Base-by-base conservation (phyloP, 441 rosid genomes). In the Gossypium schwendimanii region DNA sequence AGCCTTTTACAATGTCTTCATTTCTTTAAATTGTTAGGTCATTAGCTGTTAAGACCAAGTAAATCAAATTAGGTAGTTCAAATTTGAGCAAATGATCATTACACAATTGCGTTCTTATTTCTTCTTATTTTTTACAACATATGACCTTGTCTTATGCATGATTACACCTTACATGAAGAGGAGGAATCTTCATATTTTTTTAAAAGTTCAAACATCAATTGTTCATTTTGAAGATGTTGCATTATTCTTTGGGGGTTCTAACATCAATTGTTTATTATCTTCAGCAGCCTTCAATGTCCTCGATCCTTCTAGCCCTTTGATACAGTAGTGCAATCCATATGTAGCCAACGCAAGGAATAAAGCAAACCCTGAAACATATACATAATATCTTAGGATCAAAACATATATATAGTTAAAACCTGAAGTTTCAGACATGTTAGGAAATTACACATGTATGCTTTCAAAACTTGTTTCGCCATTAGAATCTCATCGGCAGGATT, bases 401-500 rank as follows among this genome's bases (percentile, higher is more conserved):
- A 36, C 41, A 36, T 36, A 6, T 31, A 15, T 26, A 9, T 0
- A 36, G 41, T 36, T 36, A 36, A 36, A 36, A 36, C 41, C 14
- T 17, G 24, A 7, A 26, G 7, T 54, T 23, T 21, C 11, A 6
- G 3, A 26, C 15, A 24, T 17, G 14, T 21, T 36, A 36, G 41
- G 41, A 20, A 76, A 17, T 76, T 84, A 87, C 89, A 88, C 84
- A 86, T 73, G 73, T 88, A 76, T 2, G 86, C 85, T 44, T 86
- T 80, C 47, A 84, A 50, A 1, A 83, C 70, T 10, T 77, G 77
- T 64, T 81, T 61, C 0, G 83, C 83, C 76, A 78, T 17, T n/a
- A 87, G 83, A 75, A 87, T 79, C 33, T 84, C 81, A 17, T 87
- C 92, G 0, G 87, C 81, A 0, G 88, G 77, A 73, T 73, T 81